Evolutionary conservation across 2,329 filamentous ascomycete genomes (phyloP), one percentile per base, ranked within the genome.

Genomic region (Chaetoscypha palmicola): DNA sequence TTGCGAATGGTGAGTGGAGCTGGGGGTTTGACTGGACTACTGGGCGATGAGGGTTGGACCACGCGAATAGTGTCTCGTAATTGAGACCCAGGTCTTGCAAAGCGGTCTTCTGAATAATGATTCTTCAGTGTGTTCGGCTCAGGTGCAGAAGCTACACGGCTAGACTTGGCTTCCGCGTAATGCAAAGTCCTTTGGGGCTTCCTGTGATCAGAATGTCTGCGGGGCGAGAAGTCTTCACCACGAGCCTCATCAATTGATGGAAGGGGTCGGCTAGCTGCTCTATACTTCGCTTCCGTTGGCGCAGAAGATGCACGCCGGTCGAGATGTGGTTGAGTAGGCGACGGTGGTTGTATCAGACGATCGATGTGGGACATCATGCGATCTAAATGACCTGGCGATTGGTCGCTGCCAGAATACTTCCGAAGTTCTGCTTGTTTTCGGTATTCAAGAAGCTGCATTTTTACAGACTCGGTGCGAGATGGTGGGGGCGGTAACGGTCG

Each of bases 361-460:
- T 81, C 76, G 10, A 81, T 66, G 49, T 80, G 72, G 7, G 70
- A 70, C 35, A 84, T 73, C 19, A 84, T 72, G 36, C 78, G 73
- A 23, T 76, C 70, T 32, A 81, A 68, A 47, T 78, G 73, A 3
- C 67, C 65, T 33, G 57, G 14, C 49, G 72, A 62, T 63, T 66
- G 59, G 55, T 52, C 46, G 30, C 43, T 49, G 20, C 52, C 57
- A 30, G 47, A 52, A 39, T 41, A 37, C 43, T 56, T 58, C 24
- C 60, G 52, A 31, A 54, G 43, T 39, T 60, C 55, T 14, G 56
- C 58, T 32, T 60, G 46, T 38, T 55, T 54, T 14, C 55, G 47
- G 22, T 59, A 58, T 40, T 62, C 51, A 3, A 56, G 22, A 19
- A 62, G 48, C 41, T 62, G 54, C 32, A 50, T 38, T 12, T 57